Percentiles rank a stretch among this genome's conserved stretches.
Conservation (phyloP, 140 eudicot genomes). For the Erigeron philadelphicus region DNA sequence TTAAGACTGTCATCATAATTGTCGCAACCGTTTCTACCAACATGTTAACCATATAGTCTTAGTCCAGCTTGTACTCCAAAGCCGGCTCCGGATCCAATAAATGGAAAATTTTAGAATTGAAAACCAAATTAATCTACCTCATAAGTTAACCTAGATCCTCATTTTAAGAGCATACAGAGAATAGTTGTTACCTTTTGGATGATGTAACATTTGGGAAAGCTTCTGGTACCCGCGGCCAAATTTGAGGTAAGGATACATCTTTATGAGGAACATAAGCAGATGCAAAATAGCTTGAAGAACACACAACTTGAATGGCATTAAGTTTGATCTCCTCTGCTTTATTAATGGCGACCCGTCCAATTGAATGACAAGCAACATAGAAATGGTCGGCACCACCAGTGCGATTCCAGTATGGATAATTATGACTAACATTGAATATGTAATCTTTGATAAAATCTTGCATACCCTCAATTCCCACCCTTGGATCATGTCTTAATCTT, state of each 20-base stretch:
- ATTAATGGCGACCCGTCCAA: conserved; percentile 62
- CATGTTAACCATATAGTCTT: too few relatives aligned
- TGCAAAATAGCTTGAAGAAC: conserved; percentile 74
- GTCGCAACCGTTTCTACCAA: too few relatives aligned
- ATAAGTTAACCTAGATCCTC: background rate
- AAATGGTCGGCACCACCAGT: conserved; percentile 93
- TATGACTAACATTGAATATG: conserved; percentile 52
- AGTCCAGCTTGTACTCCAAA: too few relatives aligned
- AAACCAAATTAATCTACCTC: conserved; percentile 4
- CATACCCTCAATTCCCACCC: conserved; percentile 71
- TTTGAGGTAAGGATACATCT: conserved; percentile 80
- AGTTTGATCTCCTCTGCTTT: conserved; percentile 58
- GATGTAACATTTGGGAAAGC: conserved; percentile 36
- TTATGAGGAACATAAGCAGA: conserved; percentile 72
- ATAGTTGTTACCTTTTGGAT: conserved; percentile 47
- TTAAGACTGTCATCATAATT: too few relatives aligned
- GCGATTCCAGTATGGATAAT: conserved; percentile 79
- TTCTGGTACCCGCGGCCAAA: conserved; percentile 73
- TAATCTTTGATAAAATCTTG: conserved; percentile 59
- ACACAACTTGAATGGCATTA: conserved; percentile 85
- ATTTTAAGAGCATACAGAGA: background rate
- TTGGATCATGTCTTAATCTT: conserved; percentile 61
- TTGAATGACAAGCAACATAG: conserved; percentile 86
- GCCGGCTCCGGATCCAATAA: too few relatives aligned
- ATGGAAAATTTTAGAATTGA: too few relatives aligned